Base-by-base conservation (phyloP, 305 asterid species). In the Nicotiana rustica region DNA sequence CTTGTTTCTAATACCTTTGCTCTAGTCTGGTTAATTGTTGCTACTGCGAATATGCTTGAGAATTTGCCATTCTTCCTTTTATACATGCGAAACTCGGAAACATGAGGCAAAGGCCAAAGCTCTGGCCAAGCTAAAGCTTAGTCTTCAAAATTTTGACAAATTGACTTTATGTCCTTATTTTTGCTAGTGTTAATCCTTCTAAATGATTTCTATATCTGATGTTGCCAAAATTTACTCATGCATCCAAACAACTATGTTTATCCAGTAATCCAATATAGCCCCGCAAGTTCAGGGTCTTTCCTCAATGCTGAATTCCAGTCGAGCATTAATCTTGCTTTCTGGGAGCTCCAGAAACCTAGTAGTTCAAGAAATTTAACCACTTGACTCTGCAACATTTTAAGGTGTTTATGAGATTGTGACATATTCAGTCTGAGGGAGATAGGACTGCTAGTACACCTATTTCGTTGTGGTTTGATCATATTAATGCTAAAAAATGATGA, bases 301-400 rank as follows among this genome's bases (percentile, higher is more conserved):
- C 60, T 70, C 60, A 44, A 70, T 41, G 60, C 78, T 41, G n/a
- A 44, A 44, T 41, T 44, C 60, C 60, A 44, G 59, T 12, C 36
- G 44, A 70, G 36, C 78, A 70, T 12, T 36, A 19, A 47, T 19
- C 78, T 70, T 41, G 60, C 60, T 70, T 60, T 44, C 60, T 12
- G 36, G 1, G 60, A 61, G 67, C 21, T 61, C 67, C 33, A 61
- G 33, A 19, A 59, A 19, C 9, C 12, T 59, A 59, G 65, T n/a
- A 70, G 59, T 38, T 19, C 35, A 70, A 70, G 77, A 41, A 41
- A 29, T 70, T 18, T 70, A 18, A 38, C 60, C 78, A 44, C 78
- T 41, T 38, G 12, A 70, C 78, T 41, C 59, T 70, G 60, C 60
- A 21, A 44, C 60, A 70, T 70, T 44, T 19, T 57, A 10, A 69